These are phyloP conservation scores for Colletotrichum sp. DNA, from an alignment of 2,329 filamentous ascomycete species.

Conservation along the genomic window DNA sequence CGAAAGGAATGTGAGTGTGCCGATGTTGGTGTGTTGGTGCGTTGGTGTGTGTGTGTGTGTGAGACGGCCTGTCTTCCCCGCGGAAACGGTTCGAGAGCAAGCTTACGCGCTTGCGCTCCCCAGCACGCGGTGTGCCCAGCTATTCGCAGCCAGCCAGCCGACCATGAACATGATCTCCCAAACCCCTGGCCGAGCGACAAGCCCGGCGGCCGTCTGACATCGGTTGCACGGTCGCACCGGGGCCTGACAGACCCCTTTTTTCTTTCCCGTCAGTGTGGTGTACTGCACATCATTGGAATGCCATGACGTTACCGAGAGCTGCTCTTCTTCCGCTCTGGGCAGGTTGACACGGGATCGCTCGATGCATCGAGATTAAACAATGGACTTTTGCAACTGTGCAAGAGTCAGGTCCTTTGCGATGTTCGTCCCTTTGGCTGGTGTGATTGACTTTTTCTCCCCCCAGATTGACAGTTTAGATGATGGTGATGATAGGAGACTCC, in stretches of 20 bases:
- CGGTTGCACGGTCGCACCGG: not conserved
- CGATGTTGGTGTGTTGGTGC: not conserved
- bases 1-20: not conserved
- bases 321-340: slow-evolving; percentile 13
- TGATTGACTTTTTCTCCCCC: not conserved
- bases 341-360: slow-evolving; percentile 17
- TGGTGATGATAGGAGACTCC: not conserved
- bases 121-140: not conserved
- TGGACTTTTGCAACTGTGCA: not conserved
- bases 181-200: not conserved
- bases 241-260: not conserved
- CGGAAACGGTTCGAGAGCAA: not conserved
- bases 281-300: not conserved
- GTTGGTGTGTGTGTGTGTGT: not conserved
- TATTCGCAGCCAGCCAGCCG: too few species aligned
- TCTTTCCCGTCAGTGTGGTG: not conserved
- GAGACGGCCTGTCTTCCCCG: not conserved
- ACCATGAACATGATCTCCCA: not conserved
- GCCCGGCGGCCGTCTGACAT: not conserved
- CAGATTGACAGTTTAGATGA: not conserved
- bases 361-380: slow-evolving; percentile 10
- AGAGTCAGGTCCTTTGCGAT: not conserved
- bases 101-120: not conserved
- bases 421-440: not conserved
- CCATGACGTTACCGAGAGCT: slow-evolving; percentile 9